Percentiles rank a stretch among this genome's conserved stretches.
Evolutionary conservation across 2,329 filamentous ascomycete genomes (phyloP).

Genomic region (Thermochaetoides dissita): DNA sequence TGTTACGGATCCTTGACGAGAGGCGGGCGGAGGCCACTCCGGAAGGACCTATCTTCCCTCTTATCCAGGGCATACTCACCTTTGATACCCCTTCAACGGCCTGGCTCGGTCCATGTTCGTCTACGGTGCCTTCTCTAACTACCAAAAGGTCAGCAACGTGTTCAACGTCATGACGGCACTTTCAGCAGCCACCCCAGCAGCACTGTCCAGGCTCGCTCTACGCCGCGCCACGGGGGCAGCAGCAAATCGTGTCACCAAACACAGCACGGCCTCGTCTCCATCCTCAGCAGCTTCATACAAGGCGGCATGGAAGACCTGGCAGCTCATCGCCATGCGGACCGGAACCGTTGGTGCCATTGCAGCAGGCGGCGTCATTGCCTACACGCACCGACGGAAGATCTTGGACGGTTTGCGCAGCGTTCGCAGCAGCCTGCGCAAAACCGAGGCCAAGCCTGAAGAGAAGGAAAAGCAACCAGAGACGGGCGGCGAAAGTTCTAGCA

Average conservation of each 20-base stretch:
- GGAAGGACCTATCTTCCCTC: constrained; percentile 48
- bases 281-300: no score
- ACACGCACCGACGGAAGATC: constrained; percentile 62
- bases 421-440: constrained; percentile 18
- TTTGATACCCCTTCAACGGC: constrained; percentile 80
- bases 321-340: constrained; percentile 59
- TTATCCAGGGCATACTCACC: constrained; percentile 65
- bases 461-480: no score
- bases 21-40: constrained; percentile 29
- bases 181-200: constrained; percentile 35
- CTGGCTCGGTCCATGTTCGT: constrained; percentile 46
- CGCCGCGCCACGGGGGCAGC: constrained; percentile 17
- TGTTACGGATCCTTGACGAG: constrained; percentile 59
- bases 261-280: constrained; percentile 15
- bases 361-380: constrained; percentile 68
- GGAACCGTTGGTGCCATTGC: constrained; percentile 70
- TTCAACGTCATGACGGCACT: constrained; percentile 44
- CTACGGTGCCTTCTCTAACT: constrained; percentile 46
- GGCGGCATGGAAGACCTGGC: constrained; percentile 38
- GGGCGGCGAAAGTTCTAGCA: no score
- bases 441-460: no score
- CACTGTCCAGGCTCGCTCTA: constrained; percentile 26
- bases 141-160: constrained; percentile 40
- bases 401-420: constrained; percentile 31
- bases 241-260: constrained; percentile 8